Conservation (phyloP, 2,329 filamentous ascomycete species). For the Pochonia chlamydosporia region DNA sequence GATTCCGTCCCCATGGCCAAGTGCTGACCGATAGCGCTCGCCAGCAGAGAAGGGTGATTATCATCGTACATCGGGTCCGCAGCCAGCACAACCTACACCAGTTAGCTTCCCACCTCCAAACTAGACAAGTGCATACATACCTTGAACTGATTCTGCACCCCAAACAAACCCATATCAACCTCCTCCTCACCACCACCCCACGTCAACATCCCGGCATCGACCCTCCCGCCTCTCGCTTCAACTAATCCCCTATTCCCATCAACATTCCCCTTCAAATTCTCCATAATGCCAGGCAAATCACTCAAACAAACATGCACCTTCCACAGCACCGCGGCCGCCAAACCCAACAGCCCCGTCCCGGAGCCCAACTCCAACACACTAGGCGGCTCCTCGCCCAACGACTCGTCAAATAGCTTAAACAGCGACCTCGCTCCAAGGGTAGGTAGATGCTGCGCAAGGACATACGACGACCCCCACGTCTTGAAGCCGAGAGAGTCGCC, state of each 20-base stretch:
- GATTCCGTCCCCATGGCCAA: constrained; percentile 52
- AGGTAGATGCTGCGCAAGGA: constrained; percentile 69
- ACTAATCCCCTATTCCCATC: constrained; percentile 56
- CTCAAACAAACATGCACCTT: constrained; percentile 64
- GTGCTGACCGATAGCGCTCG: constrained; percentile 63
- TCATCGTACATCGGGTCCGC: constrained; percentile 87
- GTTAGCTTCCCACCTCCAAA: not conserved
- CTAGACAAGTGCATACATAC: constrained; percentile 20
- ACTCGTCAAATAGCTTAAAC: constrained; percentile 37
- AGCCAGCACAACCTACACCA: constrained; percentile 63
- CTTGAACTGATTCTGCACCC: constrained; percentile 44
- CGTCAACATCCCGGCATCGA: constrained; percentile 63
- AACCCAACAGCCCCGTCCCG: constrained; percentile 84
- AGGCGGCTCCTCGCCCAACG: constrained; percentile 22
- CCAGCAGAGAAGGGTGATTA: constrained; percentile 70
- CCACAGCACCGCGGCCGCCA: constrained; percentile 74
- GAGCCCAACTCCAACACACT: constrained; percentile 73
- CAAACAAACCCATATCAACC: constrained; percentile 38
- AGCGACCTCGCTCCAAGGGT: constrained; percentile 38
- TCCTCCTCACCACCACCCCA: constrained; percentile 56
- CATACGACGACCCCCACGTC: constrained; percentile 89
- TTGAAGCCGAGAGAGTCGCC: constrained; percentile 87
- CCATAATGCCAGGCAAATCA: constrained; percentile 77
- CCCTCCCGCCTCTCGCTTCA: constrained; percentile 45
- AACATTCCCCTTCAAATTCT: constrained; percentile 73